phyloP scores from a whole-genome alignment of 169 alveolate genomes.

The Plasmodium billcollinsi region DNA sequence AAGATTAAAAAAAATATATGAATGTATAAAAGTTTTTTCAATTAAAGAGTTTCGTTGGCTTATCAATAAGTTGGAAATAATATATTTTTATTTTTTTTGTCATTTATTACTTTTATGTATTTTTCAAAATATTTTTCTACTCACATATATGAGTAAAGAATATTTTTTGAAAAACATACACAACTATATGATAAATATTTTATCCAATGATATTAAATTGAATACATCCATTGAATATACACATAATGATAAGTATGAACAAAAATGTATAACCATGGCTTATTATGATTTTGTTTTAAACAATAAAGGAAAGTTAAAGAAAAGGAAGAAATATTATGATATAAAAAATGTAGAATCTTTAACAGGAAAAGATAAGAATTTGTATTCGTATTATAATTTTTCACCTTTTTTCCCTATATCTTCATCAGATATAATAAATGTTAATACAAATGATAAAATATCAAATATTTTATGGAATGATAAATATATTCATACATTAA shows the following conservation, averaged over 20 bases:
- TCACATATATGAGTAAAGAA: slow-evolving; percentile 7
- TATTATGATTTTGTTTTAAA: slow-evolving; percentile 16
- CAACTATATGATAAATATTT: slow-evolving; percentile 13
- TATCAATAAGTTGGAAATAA: slow-evolving; percentile 16
- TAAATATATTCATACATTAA: too few species aligned
- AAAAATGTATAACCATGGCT: slow-evolving; percentile 26
- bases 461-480: too few species aligned
- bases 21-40: slow-evolving; percentile 1
- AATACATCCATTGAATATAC: slow-evolving; percentile 10
- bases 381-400: too few species aligned
- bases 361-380: background rate
- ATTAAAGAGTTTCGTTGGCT: slow-evolving; percentile 12
- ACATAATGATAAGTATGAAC: slow-evolving; percentile 38
- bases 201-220: slow-evolving; percentile 6
- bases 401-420: too few species aligned
- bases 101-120: slow-evolving; percentile 8
- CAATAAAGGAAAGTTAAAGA: slow-evolving; percentile 9
- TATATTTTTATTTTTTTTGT: slow-evolving; percentile 2
- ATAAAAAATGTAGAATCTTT: background rate
- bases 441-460: too few species aligned
- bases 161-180: slow-evolving; percentile 7
- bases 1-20: slow-evolving; percentile 1
- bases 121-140: slow-evolving; percentile 7
- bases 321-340: slow-evolving; percentile 2
- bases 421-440: too few species aligned